Conservation (phyloP, 2,329 filamentous ascomycete species). For the Thielaviopsis cerberus region DNA sequence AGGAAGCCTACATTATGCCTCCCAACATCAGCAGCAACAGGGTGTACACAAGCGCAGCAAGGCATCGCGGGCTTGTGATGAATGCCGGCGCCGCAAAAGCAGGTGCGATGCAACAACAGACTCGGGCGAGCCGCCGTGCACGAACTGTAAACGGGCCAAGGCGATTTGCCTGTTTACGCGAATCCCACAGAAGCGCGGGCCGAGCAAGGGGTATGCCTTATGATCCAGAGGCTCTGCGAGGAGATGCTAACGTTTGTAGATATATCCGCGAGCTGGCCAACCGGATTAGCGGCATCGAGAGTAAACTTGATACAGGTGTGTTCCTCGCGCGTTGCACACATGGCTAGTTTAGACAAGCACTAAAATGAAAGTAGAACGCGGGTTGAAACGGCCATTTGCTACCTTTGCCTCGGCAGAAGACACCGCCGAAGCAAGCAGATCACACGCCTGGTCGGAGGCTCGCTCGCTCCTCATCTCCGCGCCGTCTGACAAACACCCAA, state of each 20-base stretch:
- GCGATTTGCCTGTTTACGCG: slow-evolving; percentile 70
- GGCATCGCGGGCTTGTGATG: slow-evolving; percentile 74
- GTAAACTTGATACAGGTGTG: slow-evolving; percentile 38
- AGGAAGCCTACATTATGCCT: slow-evolving; percentile 10
- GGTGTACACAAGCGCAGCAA: slow-evolving; percentile 61
- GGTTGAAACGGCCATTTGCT: slow-evolving; percentile 29
- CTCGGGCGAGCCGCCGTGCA: slow-evolving; percentile 53
- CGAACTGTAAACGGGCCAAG: slow-evolving; percentile 61
- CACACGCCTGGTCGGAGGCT: background rate
- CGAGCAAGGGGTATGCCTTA: slow-evolving; percentile 57
- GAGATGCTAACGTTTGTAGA: slow-evolving; percentile 21
- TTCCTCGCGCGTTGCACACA: background rate
- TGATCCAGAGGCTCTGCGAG: too few species aligned
- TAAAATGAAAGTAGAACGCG: background rate
- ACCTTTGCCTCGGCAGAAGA: slow-evolving; percentile 25
- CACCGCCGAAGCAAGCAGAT: background rate
- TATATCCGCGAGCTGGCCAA: slow-evolving; percentile 89
- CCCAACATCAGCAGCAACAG: slow-evolving; percentile 13
- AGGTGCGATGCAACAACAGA: slow-evolving; percentile 71
- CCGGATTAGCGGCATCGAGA: slow-evolving; percentile 64
- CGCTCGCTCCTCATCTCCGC: background rate
- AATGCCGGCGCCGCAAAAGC: slow-evolving; percentile 77
- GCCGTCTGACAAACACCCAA: background rate
- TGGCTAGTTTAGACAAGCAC: background rate
- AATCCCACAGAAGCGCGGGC: slow-evolving; percentile 72